These are phyloP conservation scores for Acmispon strigosus DNA, from an alignment of 306 rosid genomes.

Conservation along the genomic window DNA sequence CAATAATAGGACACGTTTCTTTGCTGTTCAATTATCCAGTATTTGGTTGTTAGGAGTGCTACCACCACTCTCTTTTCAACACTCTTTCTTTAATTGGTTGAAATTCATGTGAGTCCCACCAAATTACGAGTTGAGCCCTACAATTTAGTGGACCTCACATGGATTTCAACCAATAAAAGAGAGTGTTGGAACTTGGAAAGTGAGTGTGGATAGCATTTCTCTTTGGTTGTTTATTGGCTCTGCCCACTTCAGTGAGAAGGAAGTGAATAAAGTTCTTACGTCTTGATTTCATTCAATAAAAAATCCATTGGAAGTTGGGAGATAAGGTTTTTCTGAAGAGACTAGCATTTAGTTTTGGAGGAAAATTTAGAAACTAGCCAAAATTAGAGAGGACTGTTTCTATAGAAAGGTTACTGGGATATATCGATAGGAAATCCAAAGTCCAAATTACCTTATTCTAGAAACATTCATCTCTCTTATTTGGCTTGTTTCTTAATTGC, in stretches of 20 bases:
- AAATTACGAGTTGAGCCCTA: no score
- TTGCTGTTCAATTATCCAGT: neutral
- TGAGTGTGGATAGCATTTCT: no score
- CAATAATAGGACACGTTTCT: conserved; percentile 4
- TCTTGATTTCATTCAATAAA: conserved; percentile 4
- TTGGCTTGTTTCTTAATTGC: neutral
- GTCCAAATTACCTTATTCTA: neutral
- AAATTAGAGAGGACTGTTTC: neutral
- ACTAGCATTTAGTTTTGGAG: neutral
- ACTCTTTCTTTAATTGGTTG: no score
- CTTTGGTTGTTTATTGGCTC: neutral
- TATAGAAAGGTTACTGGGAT: neutral
- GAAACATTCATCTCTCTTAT: neutral
- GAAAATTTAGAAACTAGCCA: neutral
- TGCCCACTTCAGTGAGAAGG: neutral
- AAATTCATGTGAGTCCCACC: no score
- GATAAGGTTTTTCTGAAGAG: neutral
- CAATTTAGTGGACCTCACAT: no score
- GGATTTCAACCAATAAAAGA: no score
- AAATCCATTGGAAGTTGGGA: neutral
- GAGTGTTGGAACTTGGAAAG: no score
- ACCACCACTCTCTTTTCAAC: no score
- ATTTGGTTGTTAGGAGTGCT: no score
- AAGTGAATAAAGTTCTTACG: conserved; percentile 2
- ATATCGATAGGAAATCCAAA: neutral